Evolutionary conservation across 2,329 filamentous ascomycete species (phyloP).

Genomic region (Westerdykella aurantiaca): DNA sequence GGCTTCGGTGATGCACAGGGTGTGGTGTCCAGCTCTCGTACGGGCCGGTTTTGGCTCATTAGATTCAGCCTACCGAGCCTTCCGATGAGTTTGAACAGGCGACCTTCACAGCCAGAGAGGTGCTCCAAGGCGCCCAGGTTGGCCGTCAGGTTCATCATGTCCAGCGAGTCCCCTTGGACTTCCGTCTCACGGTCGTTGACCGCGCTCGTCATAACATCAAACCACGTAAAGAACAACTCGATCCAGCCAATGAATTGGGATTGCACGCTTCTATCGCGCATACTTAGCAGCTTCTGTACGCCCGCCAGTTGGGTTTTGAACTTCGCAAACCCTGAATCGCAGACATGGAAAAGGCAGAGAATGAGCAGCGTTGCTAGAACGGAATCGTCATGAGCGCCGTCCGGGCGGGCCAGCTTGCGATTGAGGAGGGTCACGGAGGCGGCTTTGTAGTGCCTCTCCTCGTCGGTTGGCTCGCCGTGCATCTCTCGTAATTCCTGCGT

Average conservation of each 20-base stretch:
- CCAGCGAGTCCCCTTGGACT: slow-evolving; percentile 58
- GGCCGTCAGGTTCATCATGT: slow-evolving; percentile 58
- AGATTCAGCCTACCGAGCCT: slow-evolving; percentile 80
- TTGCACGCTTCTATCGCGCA: slow-evolving; percentile 60
- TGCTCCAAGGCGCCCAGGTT: slow-evolving; percentile 75
- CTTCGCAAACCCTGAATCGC: slow-evolving; percentile 85
- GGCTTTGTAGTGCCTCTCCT: slow-evolving; percentile 79
- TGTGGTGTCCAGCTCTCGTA: slow-evolving; percentile 34
- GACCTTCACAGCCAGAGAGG: slow-evolving; percentile 77
- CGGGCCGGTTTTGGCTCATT: slow-evolving; percentile 62
- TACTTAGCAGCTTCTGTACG: slow-evolving; percentile 79
- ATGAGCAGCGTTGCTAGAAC: slow-evolving; percentile 82
- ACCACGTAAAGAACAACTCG: slow-evolving; percentile 88
- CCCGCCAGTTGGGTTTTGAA: slow-evolving; percentile 92
- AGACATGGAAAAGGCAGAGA: slow-evolving; percentile 87
- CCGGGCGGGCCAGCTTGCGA: slow-evolving; percentile 70
- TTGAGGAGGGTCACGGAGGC: slow-evolving; percentile 81
- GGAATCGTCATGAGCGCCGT: slow-evolving; percentile 73
- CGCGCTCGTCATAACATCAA: slow-evolving; percentile 85
- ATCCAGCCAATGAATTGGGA: slow-evolving; percentile 77
- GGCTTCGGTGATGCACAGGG: slow-evolving; percentile 30
- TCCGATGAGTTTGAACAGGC: slow-evolving; percentile 79
- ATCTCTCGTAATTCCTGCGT: slow-evolving; percentile 35
- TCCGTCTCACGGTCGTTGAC: slow-evolving; percentile 90
- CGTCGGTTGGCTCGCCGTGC: slow-evolving; percentile 56